These are phyloP conservation scores for Candida caryicola DNA, from an alignment of 805 yeast genomes.

Conservation along the genomic window DNA sequence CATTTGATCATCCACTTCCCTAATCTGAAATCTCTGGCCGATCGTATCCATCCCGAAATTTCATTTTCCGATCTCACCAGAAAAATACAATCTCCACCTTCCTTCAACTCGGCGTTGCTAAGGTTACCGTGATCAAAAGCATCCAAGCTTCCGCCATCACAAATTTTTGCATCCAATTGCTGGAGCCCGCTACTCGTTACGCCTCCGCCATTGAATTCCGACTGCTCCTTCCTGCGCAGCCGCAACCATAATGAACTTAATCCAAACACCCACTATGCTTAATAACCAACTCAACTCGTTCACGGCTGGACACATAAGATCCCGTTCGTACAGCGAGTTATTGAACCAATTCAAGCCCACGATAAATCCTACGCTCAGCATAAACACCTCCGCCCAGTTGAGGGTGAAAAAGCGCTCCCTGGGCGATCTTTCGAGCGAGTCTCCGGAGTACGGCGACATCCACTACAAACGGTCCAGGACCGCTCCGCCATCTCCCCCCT, in stretches of 20 bases:
- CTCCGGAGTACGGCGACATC: slow-evolving; percentile 2
- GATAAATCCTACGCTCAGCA: slow-evolving; percentile 9
- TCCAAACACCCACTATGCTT: slow-evolving; percentile 26
- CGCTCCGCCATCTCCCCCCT: slow-evolving; percentile 37
- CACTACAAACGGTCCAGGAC: slow-evolving; percentile 39
- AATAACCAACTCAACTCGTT: slow-evolving; percentile 31
- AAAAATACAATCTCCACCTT: no score
- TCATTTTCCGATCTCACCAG: not conserved
- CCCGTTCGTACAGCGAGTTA: slow-evolving; percentile 36
- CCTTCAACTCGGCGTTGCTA: not conserved
- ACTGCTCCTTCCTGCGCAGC: not conserved
- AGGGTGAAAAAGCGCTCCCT: slow-evolving; percentile 26
- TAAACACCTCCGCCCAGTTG: slow-evolving; percentile 3
- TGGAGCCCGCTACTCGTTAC: no score
- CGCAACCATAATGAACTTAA: slow-evolving; percentile 26
- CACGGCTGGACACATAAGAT: slow-evolving; percentile 28
- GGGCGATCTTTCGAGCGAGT: slow-evolving; percentile 17
- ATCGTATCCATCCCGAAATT: not conserved
- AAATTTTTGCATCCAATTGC: not conserved
- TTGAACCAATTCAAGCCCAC: slow-evolving; percentile 24
- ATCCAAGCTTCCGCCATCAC: not conserved
- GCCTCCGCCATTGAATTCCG: no score
- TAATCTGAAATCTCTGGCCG: no score
- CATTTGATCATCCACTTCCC: no score
- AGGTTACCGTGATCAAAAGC: not conserved